Conservation (phyloP, 139 green algal genomes). For the Chlamydomonas incerta region DNA sequence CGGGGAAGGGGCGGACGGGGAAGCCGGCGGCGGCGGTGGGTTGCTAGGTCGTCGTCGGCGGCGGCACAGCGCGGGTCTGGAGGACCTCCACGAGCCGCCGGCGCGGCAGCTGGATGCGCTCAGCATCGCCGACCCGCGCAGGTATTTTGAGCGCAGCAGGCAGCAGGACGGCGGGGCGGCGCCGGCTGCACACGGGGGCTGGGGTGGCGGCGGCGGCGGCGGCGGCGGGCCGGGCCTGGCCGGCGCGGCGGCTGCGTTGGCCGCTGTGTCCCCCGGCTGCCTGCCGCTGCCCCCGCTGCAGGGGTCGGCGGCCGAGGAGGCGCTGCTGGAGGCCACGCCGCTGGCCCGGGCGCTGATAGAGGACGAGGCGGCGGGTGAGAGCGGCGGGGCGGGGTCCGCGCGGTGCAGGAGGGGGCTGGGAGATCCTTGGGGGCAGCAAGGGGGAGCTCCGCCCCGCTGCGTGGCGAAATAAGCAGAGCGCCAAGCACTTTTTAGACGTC, state of each 20-base stretch:
- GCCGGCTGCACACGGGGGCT: not conserved
- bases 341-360: conserved; percentile 7
- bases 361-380: conserved; percentile 16
- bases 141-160: conserved; percentile 29
- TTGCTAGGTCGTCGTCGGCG: not conserved
- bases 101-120: conserved; percentile 9
- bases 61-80: conserved; percentile 18
- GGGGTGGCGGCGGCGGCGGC: not conserved
- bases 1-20: not conserved
- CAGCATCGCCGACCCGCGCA: conserved; percentile 37
- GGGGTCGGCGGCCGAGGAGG: conserved; percentile 1
- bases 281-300: conserved; percentile 32
- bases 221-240: not conserved
- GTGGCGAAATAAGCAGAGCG: no score
- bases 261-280: not conserved
- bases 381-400: not conserved
- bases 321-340: conserved; percentile 29
- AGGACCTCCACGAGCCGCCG: conserved; percentile 14
- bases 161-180: not conserved
- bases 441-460: no score
- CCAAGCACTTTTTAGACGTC: no score
- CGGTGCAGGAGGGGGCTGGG: not conserved
- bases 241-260: not conserved
- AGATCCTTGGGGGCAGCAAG: not conserved
- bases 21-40: not conserved